Percentiles rank a stretch among this genome's conserved stretches.
Conservation (phyloP, 805 yeast genomes). For the Yamadazyma akitaensis region DNA sequence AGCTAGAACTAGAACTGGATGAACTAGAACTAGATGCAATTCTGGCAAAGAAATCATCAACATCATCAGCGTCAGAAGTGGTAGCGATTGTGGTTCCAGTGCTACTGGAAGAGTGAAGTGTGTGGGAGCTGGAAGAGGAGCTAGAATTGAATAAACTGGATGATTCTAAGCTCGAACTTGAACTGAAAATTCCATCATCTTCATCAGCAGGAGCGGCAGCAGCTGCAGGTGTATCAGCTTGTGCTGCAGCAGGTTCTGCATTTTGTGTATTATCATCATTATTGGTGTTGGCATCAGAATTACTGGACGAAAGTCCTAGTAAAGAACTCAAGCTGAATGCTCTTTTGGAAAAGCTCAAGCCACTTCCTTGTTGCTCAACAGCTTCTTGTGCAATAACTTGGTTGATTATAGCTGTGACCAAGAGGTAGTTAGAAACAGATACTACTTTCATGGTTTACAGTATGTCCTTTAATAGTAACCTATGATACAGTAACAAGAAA, state of each 20-base stretch:
- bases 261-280: constrained; percentile 8
- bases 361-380: constrained; percentile 1
- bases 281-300: constrained; percentile 1
- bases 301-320: constrained; percentile 2
- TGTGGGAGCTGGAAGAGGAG: constrained; percentile 13
- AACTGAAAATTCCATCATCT: constrained; percentile 7
- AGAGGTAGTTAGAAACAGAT: constrained; percentile 21
- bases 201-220: constrained; percentile 5
- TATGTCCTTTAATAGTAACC: background rate
- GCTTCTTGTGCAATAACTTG: constrained; percentile 13
- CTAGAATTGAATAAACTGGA: constrained; percentile 11
- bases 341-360: constrained; percentile 13
- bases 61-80: constrained; percentile 7
- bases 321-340: constrained; percentile 10
- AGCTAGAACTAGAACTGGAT: constrained; percentile 10
- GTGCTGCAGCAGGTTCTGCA: constrained; percentile 1
- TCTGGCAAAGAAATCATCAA: constrained; percentile 9
- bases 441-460: constrained; percentile 21
- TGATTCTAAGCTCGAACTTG: constrained; percentile 11
- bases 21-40: constrained; percentile 2
- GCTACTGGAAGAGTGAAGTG: constrained; percentile 13
- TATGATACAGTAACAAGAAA: constrained; percentile 7
- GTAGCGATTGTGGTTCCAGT: constrained; percentile 10
- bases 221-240: background rate
- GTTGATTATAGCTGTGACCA: constrained; percentile 23